Evolutionary conservation across 2,329 filamentous ascomycete genomes (phyloP).

Genomic region (Talaromyces sp.): DNA sequence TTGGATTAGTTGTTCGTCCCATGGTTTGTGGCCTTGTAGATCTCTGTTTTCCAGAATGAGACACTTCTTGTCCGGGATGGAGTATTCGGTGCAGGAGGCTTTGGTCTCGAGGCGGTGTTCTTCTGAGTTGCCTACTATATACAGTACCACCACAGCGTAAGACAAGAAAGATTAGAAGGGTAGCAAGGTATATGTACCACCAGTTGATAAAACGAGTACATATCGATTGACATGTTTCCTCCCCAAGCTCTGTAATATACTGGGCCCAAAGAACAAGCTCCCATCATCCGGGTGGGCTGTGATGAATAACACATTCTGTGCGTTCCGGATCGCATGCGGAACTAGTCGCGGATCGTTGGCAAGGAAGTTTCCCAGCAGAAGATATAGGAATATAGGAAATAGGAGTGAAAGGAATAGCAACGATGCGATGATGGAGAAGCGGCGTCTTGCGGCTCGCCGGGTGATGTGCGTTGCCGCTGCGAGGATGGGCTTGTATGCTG

Average conservation of each 20-base stretch:
- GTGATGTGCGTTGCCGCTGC: slow-evolving; percentile 11
- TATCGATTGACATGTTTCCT: slow-evolving; percentile 17
- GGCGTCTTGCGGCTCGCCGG: slow-evolving; percentile 9
- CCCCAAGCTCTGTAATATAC: slow-evolving; percentile 19
- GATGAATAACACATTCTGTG: slow-evolving; percentile 35
- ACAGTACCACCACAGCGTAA: not conserved
- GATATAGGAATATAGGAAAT: slow-evolving; percentile 31
- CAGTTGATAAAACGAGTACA: slow-evolving; percentile 21
- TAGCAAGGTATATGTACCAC: not conserved
- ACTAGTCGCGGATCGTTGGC: slow-evolving; percentile 34
- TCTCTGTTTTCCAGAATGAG: slow-evolving; percentile 32
- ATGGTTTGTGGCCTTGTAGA: slow-evolving; percentile 36
- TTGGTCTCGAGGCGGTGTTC: slow-evolving; percentile 19
- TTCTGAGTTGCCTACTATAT: not conserved
- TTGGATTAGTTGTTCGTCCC: slow-evolving; percentile 33
- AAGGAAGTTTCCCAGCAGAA: slow-evolving; percentile 34
- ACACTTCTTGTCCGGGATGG: slow-evolving; percentile 28
- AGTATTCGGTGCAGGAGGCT: slow-evolving; percentile 19
- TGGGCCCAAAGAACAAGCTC: slow-evolving; percentile 25
- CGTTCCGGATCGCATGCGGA: slow-evolving; percentile 29
- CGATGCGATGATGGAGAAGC: slow-evolving; percentile 1
- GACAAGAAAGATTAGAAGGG: not conserved
- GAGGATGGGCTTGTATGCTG: slow-evolving; percentile 7
- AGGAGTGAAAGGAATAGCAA: not conserved
- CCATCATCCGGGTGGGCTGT: slow-evolving; percentile 33